A percentile compares a stretch with the other conserved stretches of the same genome.
phyloP scores from a whole-genome alignment of 345 rosid species.

The Melaleuca quinquenervia region DNA sequence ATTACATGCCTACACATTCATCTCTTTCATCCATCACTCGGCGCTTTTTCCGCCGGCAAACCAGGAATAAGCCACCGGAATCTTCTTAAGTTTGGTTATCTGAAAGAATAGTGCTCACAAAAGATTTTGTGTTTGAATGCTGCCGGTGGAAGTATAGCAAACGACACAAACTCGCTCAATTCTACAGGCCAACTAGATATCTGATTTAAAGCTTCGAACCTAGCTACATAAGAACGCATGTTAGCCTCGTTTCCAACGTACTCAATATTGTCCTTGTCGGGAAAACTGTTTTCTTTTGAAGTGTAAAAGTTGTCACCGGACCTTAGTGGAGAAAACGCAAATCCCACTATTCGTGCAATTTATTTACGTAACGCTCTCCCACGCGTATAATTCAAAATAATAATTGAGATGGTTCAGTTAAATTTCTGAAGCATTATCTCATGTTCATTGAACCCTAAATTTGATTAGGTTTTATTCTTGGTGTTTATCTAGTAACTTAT shows the following conservation, averaged over 20 bases:
- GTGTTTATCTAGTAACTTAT: no score
- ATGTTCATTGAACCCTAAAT: no score
- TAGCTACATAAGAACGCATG: background rate
- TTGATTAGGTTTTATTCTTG: background rate
- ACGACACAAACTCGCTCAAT: background rate
- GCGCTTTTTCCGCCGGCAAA: background rate
- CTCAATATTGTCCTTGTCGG: background rate
- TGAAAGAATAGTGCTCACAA: background rate
- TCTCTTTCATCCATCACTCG: background rate
- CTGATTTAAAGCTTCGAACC: background rate
- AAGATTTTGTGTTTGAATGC: background rate
- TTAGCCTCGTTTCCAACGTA: background rate
- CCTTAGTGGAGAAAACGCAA: no score
- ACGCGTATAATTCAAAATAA: background rate
- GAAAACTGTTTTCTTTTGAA: background rate
- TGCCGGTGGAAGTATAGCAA: background rate
- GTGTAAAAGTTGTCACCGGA: no score
- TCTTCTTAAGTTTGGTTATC: background rate
- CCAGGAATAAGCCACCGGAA: background rate
- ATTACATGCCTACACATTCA: background rate
- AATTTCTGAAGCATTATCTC: no score
- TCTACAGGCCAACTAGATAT: background rate
- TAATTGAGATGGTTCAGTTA: no score
- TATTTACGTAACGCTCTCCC: background rate
- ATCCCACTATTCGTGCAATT: no score